Evolutionary conservation across 176 grass and related monocot species (phyloP), one percentile per base, ranked within the genome.

Genomic region (Eleusine indica): DNA sequence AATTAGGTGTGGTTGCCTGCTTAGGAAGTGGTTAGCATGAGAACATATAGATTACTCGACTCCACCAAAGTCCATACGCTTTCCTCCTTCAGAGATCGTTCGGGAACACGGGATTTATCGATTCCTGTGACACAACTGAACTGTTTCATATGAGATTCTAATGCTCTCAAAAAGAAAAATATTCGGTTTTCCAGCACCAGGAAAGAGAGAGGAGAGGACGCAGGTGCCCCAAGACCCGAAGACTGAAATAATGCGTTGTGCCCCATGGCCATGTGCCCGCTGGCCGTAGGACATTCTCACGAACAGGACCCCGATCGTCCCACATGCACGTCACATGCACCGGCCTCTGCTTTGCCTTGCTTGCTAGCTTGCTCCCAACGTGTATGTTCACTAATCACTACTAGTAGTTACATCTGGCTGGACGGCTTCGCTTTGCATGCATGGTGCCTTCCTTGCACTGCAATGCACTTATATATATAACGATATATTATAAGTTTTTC

Each of bases 291-390:
- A 93, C 91, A 93, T 93, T 93, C 77, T 85, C 87, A 76, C 68
- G 38, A 83, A 53, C 62, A 89, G 51, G 68, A 16, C 52, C 43
- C 46, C 46, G 80, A 87, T 90, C 69, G 54, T 74, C 82, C 88
- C 91, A 93, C 88, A 88, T 93, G 91, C 85, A 69, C 58, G 71
- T 85, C 88, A 90, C 91, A 93, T 93, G 91, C 88, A 35, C 42
- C 78, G 76, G 29, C 81, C 53, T 69, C 30, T 17, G 70, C 70
- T 73, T 49, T 35, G 57, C 57, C 57, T 60, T 25, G 7, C 7
- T 74, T 68, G 51, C 62, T 66, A 38, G 7, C 56, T 83, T 35
- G 11, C 14, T n/a, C 51, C 73, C 72, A 75, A 69, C 78, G 51
- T 43, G 77, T 35, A 35, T 38, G 77, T 17, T 60, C 51, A 10